Conservation (phyloP, 441 rosid species). For the Gossypium davidsonii region DNA sequence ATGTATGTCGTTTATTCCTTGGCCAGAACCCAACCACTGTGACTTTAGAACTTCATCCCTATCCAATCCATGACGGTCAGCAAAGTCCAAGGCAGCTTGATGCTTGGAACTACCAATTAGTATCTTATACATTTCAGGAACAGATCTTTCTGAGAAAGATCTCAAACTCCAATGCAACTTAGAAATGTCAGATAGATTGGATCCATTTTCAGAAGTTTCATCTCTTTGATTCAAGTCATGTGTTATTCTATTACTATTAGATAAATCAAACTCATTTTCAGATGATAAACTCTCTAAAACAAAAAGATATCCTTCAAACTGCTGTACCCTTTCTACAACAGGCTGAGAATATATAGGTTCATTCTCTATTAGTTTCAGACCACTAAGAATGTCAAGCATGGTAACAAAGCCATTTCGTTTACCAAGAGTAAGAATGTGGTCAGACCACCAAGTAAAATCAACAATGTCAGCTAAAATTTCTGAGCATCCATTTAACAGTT, state of each 20-base stretch:
- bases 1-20: conserved; percentile 53
- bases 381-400: conserved; percentile 51
- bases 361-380: conserved; percentile 50
- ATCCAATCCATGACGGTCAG: conserved; percentile 69
- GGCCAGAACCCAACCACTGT: conserved; percentile 73
- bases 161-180: conserved; percentile 57
- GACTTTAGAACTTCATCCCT: conserved; percentile 77
- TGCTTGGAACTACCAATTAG: conserved; percentile 56
- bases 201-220: conserved; percentile 28
- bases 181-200: conserved; percentile 35
- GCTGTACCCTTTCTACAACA: conserved; percentile 54
- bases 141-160: conserved; percentile 72
- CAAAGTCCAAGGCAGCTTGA: conserved; percentile 75
- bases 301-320: conserved; percentile 54
- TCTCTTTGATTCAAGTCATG: conserved; percentile 16
- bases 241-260: conserved; percentile 31
- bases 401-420: conserved; percentile 48
- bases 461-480: conserved; percentile 40
- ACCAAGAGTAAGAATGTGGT: conserved; percentile 54
- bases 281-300: conserved; percentile 51
- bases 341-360: conserved; percentile 51
- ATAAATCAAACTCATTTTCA: conserved; percentile 29
- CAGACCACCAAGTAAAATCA: conserved; percentile 97
- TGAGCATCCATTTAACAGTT: conserved; percentile 18
- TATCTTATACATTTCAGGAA: conserved; percentile 72